Base-by-base conservation (phyloP, 2,329 filamentous ascomycete genomes). In the Penicillium sp. region DNA sequence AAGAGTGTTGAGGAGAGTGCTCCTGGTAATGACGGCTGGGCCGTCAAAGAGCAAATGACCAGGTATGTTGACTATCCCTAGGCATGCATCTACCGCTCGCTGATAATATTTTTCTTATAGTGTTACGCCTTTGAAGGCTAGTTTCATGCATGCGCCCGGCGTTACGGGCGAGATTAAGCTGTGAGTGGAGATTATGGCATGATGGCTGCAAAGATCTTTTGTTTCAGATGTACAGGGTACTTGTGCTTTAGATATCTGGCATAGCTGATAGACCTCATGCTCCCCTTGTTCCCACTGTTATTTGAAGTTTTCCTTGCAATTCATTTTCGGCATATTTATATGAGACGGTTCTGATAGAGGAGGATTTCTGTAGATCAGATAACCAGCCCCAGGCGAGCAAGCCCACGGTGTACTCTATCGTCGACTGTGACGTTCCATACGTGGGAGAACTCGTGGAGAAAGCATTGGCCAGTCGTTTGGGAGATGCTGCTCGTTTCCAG, bases 11-110 rank as follows among this genome's bases (percentile, higher is more conserved):
- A 92, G 65, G 84, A 89, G 62, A 87, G 88, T 39, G 80, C 81
- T 31, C 90, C 90, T 4, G 92, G 92, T 3, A 96, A 91, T 70
- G 95, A 99, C 75, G 95, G 93, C 6, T 97, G 93, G 91, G 88
- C 88, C 35, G 90, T 99, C 24, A 89, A 90, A 72, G 87, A 96
- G 71, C 91, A 91, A 27, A 86, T 89, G 74, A 96, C 93, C 13
- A 95, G 90, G 90, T 91, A 77, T 67, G 65, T 56, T 49, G 27
- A 27, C n/a, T 24, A 11, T 10, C 26, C 10, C 16, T 44, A 16
- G 27, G 44, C 9, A 16, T 9, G 29, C 19, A 21, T 16, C 11
- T 43, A 44, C 6, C n/a, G 31, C 24, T 27, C 3, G 3, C 22
- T 50, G 22, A 50, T 24, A 1, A 14, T 42, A 8, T n/a, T 35